These are phyloP conservation scores for Ilyonectria robusta DNA, from an alignment of 2,329 filamentous ascomycete genomes.

Conservation along the genomic window DNA sequence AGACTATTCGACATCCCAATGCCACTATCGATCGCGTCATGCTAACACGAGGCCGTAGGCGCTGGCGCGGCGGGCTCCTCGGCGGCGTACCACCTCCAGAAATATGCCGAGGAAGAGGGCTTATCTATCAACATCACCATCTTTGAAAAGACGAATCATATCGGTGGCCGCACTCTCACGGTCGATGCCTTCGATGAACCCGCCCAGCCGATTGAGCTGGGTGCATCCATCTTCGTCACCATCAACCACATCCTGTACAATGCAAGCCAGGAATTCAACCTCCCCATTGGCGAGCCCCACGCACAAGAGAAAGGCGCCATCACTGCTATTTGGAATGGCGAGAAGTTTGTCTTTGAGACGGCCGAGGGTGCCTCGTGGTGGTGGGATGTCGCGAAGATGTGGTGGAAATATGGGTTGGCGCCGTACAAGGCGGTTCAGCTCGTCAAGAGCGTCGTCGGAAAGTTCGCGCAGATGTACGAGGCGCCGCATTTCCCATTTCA, in stretches of 20 bases:
- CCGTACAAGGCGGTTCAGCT: slow-evolving; percentile 81
- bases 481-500: slow-evolving; percentile 87
- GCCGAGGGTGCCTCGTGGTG: slow-evolving; percentile 74
- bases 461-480: slow-evolving; percentile 86
- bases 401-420: slow-evolving; percentile 88
- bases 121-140: slow-evolving; percentile 84
- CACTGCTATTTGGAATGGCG: slow-evolving; percentile 89
- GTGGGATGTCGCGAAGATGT: slow-evolving; percentile 84
- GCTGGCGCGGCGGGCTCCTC: slow-evolving; percentile 92
- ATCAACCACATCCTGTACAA: slow-evolving; percentile 87
- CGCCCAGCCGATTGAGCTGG: slow-evolving; percentile 82
- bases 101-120: slow-evolving; percentile 75
- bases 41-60: slow-evolving; percentile 66
- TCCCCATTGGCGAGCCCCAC: slow-evolving; percentile 67
- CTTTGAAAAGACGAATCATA: slow-evolving; percentile 82
- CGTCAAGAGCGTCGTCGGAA: slow-evolving; percentile 78
- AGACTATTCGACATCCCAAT: background rate
- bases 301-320: slow-evolving; percentile 65
- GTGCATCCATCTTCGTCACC: slow-evolving; percentile 91
- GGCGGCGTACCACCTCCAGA: slow-evolving; percentile 84
- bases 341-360: slow-evolving; percentile 78
- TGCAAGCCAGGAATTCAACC: slow-evolving; percentile 79
- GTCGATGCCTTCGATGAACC: slow-evolving; percentile 82
- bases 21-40: too few species aligned
- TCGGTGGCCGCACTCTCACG: slow-evolving; percentile 91